Base-by-base conservation (phyloP, 2,329 filamentous ascomycete genomes). In the Colletotrichum liriopes region DNA sequence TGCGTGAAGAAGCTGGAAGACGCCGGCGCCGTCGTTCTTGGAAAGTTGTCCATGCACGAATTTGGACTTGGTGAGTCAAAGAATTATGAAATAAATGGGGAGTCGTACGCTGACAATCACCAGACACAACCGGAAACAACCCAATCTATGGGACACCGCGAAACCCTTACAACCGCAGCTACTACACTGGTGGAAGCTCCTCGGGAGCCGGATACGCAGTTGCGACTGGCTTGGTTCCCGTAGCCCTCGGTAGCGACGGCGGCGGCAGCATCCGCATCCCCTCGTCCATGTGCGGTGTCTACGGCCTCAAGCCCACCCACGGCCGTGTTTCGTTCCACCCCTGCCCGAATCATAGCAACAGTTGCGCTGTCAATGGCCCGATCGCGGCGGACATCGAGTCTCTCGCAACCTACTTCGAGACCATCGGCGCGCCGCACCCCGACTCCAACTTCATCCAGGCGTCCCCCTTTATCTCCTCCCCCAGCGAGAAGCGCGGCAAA, bases 141-240 rank as follows among this genome's bases (percentile, higher is more conserved):
- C 90, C 91, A 5, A 89, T 87, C 66, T 88, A 89, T 75, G 93
- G 93, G 56, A 96, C 94, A 0, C 93, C 94, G 0, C 85, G 86
- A 18, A 96, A 96, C 77, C 94, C 94, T 0, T 91, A 93, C 80
- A 94, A 95, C 78, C 79, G 84, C 0, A 79, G 84, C 3, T 96
- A 94, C 83, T 96, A 96, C 80, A 90, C 91, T 3, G 93, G 93
- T 60, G 93, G 93, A 18, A 93, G 91, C 7, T 95, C 93, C 0
- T 93, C 93, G 2, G 93, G 93, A 2, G 90, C 90, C 6, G 93
- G 86, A 0, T 94, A 93, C 77, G 91, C 90, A 14, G 91, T 94
- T n/a, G 86, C 87, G 2, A 83, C 90, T 7, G 93, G 93, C 0
- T 85, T 95, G 2, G 86, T 94, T 0, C 93, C 93, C 0, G 88